phyloP scores from a whole-genome alignment of 768 basidiomycete genomes.

The Mycena rebaudengoi region DNA sequence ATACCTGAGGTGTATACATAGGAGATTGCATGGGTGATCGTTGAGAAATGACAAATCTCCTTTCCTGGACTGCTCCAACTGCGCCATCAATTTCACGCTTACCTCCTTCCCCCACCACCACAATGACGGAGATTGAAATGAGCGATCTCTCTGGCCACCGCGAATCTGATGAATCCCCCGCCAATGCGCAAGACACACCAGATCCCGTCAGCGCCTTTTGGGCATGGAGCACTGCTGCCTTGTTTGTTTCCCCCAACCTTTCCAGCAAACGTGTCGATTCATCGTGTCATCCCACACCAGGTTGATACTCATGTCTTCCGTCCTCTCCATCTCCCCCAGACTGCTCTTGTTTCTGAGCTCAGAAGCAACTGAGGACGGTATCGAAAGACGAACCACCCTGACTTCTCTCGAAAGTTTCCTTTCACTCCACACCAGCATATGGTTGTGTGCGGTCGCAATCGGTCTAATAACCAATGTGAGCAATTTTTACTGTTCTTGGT shows the following conservation, averaged over 20 bases:
- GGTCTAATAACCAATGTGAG: constrained; percentile 68
- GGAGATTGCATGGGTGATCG: too few relatives aligned
- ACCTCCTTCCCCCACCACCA: not conserved
- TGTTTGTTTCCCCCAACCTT: constrained; percentile 35
- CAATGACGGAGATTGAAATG: constrained; percentile 50
- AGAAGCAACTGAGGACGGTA: constrained; percentile 42
- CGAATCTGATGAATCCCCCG: constrained; percentile 10
- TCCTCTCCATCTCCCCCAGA: constrained; percentile 64
- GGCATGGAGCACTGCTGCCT: constrained; percentile 49
- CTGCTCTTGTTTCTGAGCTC: constrained; percentile 76
- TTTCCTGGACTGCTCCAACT: not conserved
- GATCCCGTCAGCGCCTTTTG: constrained; percentile 42
- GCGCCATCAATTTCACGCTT: not conserved
- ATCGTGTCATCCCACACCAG: constrained; percentile 36
- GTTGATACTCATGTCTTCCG: constrained; percentile 42
- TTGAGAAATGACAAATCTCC: too few relatives aligned
- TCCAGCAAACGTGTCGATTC: not conserved
- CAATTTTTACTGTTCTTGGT: constrained; percentile 5
- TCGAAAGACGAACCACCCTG: constrained; percentile 50
- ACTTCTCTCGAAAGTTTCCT: constrained; percentile 78
- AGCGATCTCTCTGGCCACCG: constrained; percentile 42
- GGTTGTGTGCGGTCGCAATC: constrained; percentile 62
- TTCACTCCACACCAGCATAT: constrained; percentile 69
- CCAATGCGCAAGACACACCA: not conserved
- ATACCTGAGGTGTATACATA: too few relatives aligned